These are phyloP conservation scores for Beauveria varroae DNA, from an alignment of 2,329 filamentous ascomycete genomes.

Conservation along the genomic window DNA sequence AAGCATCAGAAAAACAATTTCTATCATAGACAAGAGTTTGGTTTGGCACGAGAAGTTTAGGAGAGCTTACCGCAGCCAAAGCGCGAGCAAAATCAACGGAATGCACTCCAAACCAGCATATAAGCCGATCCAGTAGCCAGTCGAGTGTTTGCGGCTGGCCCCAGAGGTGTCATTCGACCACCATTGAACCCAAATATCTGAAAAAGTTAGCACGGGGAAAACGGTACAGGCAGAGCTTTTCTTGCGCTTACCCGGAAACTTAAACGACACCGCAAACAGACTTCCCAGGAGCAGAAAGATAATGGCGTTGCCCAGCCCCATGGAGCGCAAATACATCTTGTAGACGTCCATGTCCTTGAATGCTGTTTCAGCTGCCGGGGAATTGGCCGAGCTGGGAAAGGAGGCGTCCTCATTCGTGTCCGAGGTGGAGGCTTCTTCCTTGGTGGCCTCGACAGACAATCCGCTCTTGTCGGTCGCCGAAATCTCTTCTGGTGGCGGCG, in stretches of 20 bases:
- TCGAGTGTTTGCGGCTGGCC: neutral
- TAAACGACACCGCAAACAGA: neutral
- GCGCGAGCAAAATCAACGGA: neutral
- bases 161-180: neutral
- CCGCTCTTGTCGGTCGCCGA: neutral
- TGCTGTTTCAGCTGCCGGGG: neutral
- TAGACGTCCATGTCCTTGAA: neutral
- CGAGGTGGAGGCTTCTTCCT: neutral
- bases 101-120: neutral
- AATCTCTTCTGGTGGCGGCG: neutral
- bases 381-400: neutral
- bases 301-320: neutral
- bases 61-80: neutral
- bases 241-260: neutral
- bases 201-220: neutral
- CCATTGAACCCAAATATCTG: slow-evolving; percentile 4
- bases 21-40: neutral
- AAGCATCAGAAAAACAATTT: neutral
- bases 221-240: too few relatives aligned
- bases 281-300: neutral
- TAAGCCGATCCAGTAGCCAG: neutral
- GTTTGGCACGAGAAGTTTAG: neutral
- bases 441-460: neutral
- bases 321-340: neutral
- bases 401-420: neutral